Evolutionary conservation across 805 yeast species (phyloP).

Genomic region (Wickerhamiella kurtzmanii): DNA sequence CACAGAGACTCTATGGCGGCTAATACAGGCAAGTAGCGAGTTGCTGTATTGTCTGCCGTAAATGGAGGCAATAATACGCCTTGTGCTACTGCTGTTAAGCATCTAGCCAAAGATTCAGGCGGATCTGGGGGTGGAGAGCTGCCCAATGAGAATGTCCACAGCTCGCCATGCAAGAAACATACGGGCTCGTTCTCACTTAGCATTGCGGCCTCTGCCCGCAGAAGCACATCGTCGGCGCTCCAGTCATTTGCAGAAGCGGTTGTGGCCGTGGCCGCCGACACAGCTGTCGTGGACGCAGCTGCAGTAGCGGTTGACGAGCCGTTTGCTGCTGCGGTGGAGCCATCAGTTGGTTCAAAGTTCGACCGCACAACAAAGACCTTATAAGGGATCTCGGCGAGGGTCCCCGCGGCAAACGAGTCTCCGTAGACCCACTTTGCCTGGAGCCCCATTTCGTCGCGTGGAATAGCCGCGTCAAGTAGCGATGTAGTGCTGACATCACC

Average conservation of each 20-base stretch:
- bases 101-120: not conserved
- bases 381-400: conserved; percentile 11
- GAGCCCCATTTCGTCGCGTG: not conserved
- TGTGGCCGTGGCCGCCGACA: not conserved
- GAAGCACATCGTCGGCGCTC: not conserved
- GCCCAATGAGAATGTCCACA: conserved; percentile 16
- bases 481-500: no score
- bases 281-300: not conserved
- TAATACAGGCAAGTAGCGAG: conserved; percentile 12
- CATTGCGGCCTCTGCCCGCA: conserved; percentile 15
- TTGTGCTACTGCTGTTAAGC: conserved; percentile 4
- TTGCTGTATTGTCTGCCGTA: conserved; percentile 3
- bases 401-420: conserved; percentile 14
- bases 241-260: not conserved
- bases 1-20: conserved; percentile 14
- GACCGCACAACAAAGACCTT: conserved; percentile 2
- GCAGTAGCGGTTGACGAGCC: no score
- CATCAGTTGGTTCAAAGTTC: not conserved
- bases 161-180: conserved; percentile 14
- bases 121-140: not conserved
- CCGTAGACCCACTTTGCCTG: conserved; percentile 5
- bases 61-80: conserved; percentile 16
- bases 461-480: no score
- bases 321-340: no score
- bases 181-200: conserved; percentile 8